Conservation (phyloP, 768 basidiomycete species). For the Pleurotus platypus region DNA sequence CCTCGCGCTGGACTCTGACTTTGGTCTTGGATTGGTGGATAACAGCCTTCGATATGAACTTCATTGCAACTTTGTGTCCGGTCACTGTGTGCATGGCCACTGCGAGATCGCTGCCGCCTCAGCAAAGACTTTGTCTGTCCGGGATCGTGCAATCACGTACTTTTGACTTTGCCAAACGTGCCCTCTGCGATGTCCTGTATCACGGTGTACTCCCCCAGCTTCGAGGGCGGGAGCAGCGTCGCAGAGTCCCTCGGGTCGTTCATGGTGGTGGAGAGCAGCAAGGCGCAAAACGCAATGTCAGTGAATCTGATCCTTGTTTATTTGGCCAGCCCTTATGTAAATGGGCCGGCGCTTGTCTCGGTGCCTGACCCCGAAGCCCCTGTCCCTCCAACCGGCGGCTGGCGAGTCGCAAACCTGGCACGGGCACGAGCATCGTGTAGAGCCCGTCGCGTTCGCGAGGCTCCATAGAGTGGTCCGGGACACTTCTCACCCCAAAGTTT, state of each 20-base stretch:
- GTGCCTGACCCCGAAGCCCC: not conserved
- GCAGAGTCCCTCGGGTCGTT: constrained; percentile 28
- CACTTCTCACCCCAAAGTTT: constrained; percentile 1
- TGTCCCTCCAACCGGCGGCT: no score
- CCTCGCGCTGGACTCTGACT: constrained; percentile 89
- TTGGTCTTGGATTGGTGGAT: constrained; percentile 91
- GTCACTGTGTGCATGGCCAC: constrained; percentile 95
- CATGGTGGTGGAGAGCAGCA: constrained; percentile 8
- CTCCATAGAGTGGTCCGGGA: not conserved
- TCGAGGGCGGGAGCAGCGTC: constrained; percentile 50
- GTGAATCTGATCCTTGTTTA: not conserved
- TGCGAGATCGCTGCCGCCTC: constrained; percentile 23
- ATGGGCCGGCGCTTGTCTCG: not conserved
- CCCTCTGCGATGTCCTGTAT: constrained; percentile 90
- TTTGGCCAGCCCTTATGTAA: not conserved
- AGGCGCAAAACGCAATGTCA: no score
- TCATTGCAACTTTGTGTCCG: constrained; percentile 95
- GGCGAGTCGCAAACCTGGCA: no score
- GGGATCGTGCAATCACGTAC: constrained; percentile 47
- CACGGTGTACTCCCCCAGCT: constrained; percentile 90
- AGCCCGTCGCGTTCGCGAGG: no score
- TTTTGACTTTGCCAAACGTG: constrained; percentile 98
- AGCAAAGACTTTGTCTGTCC: not conserved
- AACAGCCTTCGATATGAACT: constrained; percentile 92
- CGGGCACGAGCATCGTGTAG: no score